Evolutionary conservation across 805 yeast species (phyloP).

Genomic region (Sugiyamaella marilandica): DNA sequence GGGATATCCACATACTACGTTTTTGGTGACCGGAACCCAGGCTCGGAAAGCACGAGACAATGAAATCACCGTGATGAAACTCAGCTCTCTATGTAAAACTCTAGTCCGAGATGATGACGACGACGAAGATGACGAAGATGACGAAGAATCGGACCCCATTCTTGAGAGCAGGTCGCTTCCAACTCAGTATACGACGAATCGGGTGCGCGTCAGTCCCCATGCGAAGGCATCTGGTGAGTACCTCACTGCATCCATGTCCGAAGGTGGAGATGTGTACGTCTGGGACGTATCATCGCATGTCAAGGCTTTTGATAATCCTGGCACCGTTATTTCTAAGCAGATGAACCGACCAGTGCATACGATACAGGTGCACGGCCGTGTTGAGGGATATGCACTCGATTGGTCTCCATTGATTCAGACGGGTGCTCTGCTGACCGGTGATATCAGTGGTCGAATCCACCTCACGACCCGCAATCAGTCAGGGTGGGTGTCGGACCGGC

Average conservation of each 20-base stretch:
- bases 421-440: conserved; percentile 86
- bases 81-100: conserved; percentile 79
- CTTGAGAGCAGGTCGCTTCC: conserved; percentile 81
- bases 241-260: conserved; percentile 82
- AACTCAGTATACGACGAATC: conserved; percentile 77
- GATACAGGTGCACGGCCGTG: conserved; percentile 78
- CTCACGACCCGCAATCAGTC: conserved; percentile 71
- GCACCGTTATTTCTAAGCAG: conserved; percentile 70
- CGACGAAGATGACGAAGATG: conserved; percentile 69
- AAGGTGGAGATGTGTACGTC: conserved; percentile 82
- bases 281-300: conserved; percentile 77
- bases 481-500: conserved; percentile 78
- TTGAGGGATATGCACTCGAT: conserved; percentile 96
- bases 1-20: conserved; percentile 80
- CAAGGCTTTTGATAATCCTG: conserved; percentile 85
- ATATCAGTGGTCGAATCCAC: conserved; percentile 76
- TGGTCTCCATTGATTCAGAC: conserved; percentile 86
- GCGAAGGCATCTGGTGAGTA: conserved; percentile 71
- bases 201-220: conserved; percentile 80
- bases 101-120: conserved; percentile 76
- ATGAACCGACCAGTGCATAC: conserved; percentile 80
- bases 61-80: conserved; percentile 77
- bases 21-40: conserved; percentile 89
- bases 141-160: conserved; percentile 71
- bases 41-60: conserved; percentile 84